Base-by-base conservation (phyloP, 805 yeast species). In the Debaryomyces maramus region DNA sequence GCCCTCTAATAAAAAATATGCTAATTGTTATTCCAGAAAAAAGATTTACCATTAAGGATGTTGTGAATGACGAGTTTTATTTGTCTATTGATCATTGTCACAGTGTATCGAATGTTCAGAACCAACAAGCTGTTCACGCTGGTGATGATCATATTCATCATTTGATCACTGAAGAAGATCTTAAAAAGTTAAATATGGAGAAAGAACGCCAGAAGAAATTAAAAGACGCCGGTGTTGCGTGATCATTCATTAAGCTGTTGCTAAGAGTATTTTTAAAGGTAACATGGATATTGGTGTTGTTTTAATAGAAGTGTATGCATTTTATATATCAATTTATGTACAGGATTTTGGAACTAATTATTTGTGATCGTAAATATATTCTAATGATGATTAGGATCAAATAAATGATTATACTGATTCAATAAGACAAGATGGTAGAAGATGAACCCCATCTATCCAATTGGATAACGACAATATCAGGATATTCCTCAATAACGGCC, bases 1-100 rank as follows among this genome's bases (percentile, higher is more conserved):
- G 95, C 31, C 66, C 61, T 2, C 62, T 89, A 22, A 74, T 91
- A 16, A 70, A 72, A 1, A 59, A 69, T 11, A 88, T 89, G 93
- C 67, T 91, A 27, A 72, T 63, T 23, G 51, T 88, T 15, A 74
- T 80, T 40, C 80, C 86, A 2, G 59, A 54, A 15, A 66, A 75
- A 37, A 77, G 97, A 41, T 76, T 77, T 15, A 57, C 76, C 3
- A 73, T 89, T 60, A 70, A 69, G 5, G 81, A 77, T 11, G 75
- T 89, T 3, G 43, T 73, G 32, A 52, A 61, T 2, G 83, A 83
- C 50, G 70, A 65, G 7, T 91, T 90, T 79, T 70, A 80, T 43
- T 46, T 65, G 27, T 52, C 65, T 3, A 82, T 90, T 11, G 72
- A 77, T 20, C 62, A 58, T 46, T 89, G 97, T 59, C 65, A 61